Evolutionary conservation across 2,329 filamentous ascomycete genomes (phyloP), one percentile per base, ranked within the genome.

Genomic region (Diaporthe citriasiana): DNA sequence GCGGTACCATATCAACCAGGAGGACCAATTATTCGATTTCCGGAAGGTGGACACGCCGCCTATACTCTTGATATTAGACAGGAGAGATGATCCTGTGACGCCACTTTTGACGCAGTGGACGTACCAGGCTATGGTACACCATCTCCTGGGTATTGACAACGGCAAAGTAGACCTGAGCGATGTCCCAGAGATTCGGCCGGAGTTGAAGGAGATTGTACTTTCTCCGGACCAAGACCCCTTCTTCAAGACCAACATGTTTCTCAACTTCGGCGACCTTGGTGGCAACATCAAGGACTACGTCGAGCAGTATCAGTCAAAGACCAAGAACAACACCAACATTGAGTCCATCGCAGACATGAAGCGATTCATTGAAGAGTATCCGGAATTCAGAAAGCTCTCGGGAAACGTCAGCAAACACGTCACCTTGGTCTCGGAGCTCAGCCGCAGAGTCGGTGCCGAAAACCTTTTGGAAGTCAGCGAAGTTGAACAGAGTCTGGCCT

Each of bases 41-140:
- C 91, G 96, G 77, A 95, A 95, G 82, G 93, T 95, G 70, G 97
- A 99, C 82, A 99, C 97, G 0, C 94, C 96, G 12, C 97, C 97
- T 0, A 95, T 99, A 78, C 87, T 99, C 19, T 88, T 99, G 45
- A 91, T 99, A 71, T 85, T 99, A 40, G 97, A 99, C 83, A 91
- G 97, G 55, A 91, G 97, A 82, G 95, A 98, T 81, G 97, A 99
- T 79, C 96, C 97, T 0, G 93, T 98, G 68, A 99, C 97, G 4
- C 97, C 97, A 0, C 86, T 99, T 15, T 88, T 99, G 65, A 98
- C 95, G 3, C 97, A 99, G 82, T 99, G 97, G 97, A 99, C 97
- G 35, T 99, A 99, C 80, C 97, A 99, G 84, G 97, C 97, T n/a
- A 99, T 99, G 95, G 97, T 99, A 0, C 97, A 99, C 81, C 97